Evolutionary conservation across 352 stramenopile genomes (phyloP), one percentile per base, ranked within the genome.

Genomic region (Blastocystis sp.): DNA sequence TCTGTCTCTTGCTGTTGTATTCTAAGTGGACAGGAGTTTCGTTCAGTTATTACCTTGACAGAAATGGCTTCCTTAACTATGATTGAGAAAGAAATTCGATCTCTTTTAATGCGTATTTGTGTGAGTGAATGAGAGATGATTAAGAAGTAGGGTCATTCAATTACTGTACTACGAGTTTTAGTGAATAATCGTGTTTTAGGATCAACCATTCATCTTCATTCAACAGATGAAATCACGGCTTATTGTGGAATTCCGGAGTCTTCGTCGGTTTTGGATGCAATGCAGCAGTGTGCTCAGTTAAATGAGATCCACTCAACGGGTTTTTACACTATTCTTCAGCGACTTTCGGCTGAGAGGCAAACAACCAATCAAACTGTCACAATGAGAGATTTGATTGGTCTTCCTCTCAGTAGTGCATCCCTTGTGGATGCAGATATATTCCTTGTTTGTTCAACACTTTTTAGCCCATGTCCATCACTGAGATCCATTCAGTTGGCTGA

Each of bases 341-440:
- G 56, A 62, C 56, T 62, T 3, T 33, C 56, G 5, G 56, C 56
- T 33, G 27, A 62, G 19, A 33, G 19, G 6, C 56, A n/a, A n/a
- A 13, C 56, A n/a, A 15, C 22, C 73, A 44, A 22, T 7, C 48
- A 51, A 15, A 68, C 15, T 0, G 27, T 27, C 58, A 81, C 44
- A 40, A 81, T 35, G 24, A 81, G 48, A 35, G 11, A 22, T 22
- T 15, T 30, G 70, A 30, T 40, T 5, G 11, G 27, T 81, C 51
- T 40, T 9, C 42, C 53, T 9, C 17, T 66, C 30, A 69, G 24
- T 17, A 42, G 19, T 30, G 22, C 44, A 33, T 58, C 22, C 17
- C 73, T 84, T 30, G 54, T 44, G 6, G 73, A 84, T 68, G 15
- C 27, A 11, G 73, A 84, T 30, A 27, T 84, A 22, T 84, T 51